These are phyloP conservation scores for Oidium heveae DNA, from an alignment of 2,329 filamentous ascomycete species.

Conservation along the genomic window DNA sequence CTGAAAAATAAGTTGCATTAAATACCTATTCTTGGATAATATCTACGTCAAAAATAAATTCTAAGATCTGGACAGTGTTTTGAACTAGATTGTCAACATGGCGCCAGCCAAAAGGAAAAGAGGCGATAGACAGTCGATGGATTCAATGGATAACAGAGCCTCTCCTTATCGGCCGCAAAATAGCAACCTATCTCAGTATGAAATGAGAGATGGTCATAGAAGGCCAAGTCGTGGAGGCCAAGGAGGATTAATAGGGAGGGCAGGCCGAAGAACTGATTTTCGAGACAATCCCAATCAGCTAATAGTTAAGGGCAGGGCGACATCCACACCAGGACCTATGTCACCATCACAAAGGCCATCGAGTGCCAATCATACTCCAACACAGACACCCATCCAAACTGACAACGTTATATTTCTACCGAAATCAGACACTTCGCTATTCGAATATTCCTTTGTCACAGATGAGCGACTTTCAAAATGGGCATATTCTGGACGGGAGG, in stretches of 20 bases:
- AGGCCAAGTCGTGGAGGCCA: conserved; percentile 22
- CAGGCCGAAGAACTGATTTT: conserved; percentile 10
- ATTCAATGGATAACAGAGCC: conserved; percentile 24
- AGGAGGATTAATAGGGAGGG: conserved; percentile 9
- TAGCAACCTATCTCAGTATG: conserved; percentile 29
- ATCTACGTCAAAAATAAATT: not conserved
- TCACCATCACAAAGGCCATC: conserved; percentile 11
- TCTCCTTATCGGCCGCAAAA: conserved; percentile 37
- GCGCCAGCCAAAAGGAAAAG: conserved; percentile 15
- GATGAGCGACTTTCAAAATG: conserved; percentile 42
- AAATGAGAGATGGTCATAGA: conserved; percentile 23
- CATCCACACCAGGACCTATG: conserved; percentile 13
- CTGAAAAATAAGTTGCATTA: too few relatives aligned
- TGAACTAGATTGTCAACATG: conserved; percentile 6
- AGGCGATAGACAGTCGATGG: conserved; percentile 13
- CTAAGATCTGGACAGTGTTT: not conserved
- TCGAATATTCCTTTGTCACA: conserved; percentile 53
- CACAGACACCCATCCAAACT: conserved; percentile 5
- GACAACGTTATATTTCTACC: conserved; percentile 1
- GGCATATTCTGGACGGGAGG: conserved; percentile 38
- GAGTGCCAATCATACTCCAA: conserved; percentile 11
- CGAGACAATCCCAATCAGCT: conserved; percentile 12
- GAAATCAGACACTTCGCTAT: conserved; percentile 16
- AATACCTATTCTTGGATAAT: not conserved
- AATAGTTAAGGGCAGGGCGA: conserved; percentile 9